phyloP scores from a whole-genome alignment of 179 eudicot genomes.

The Silene noctiflora region DNA sequence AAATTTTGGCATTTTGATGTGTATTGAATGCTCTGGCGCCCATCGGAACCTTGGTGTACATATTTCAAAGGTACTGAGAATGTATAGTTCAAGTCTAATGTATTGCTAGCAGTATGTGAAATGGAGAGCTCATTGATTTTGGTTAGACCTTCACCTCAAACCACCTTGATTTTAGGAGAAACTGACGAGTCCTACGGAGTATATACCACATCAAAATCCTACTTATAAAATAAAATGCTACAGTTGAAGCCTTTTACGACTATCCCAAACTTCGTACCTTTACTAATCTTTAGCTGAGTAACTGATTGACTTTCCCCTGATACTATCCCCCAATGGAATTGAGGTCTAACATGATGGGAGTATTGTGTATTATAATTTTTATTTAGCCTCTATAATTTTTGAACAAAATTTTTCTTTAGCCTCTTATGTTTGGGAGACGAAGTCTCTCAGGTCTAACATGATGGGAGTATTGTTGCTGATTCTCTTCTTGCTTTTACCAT shows the following conservation, averaged over 20 bases:
- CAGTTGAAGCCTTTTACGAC: too few species aligned
- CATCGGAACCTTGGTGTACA: slow-evolving; percentile 98
- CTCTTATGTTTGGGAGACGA: too few species aligned
- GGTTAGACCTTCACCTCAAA: background rate
- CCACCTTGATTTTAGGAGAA: slow-evolving; percentile 1
- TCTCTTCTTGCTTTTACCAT: background rate
- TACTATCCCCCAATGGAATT: too few species aligned
- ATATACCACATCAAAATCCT: background rate
- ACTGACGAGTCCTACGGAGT: background rate
- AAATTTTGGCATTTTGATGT: slow-evolving; percentile 81
- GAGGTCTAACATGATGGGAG: too few species aligned
- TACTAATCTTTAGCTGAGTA: too few species aligned
- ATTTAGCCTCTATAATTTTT: too few species aligned
- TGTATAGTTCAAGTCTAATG: background rate
- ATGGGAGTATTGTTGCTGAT: too few species aligned
- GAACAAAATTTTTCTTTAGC: too few species aligned
- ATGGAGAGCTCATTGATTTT: background rate
- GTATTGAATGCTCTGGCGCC: slow-evolving; percentile 94
- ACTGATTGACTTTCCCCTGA: too few species aligned
- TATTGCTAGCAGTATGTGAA: background rate
- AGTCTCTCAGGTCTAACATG: too few species aligned
- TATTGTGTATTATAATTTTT: too few species aligned
- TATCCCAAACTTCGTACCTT: too few species aligned
- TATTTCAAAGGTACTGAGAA: slow-evolving; percentile 69
- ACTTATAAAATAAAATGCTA: background rate